Percentiles rank a stretch among this genome's conserved stretches.
Conservation (phyloP, 495 filamentous ascomycete species). For the Copromyces sp. region DNA sequence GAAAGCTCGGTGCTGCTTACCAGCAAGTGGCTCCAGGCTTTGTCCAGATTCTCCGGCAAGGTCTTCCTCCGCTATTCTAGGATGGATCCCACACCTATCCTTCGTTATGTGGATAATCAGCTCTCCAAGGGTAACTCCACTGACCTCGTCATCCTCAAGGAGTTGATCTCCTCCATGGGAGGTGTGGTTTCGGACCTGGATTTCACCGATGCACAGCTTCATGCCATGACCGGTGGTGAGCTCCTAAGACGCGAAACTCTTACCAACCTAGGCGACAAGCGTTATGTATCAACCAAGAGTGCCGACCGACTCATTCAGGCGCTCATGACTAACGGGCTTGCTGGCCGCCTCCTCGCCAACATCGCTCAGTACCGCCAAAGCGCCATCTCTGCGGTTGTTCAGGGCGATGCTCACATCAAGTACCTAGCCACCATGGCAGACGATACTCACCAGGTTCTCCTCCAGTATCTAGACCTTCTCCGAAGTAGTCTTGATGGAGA, state of each 20-base stretch:
- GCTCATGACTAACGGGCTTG: slow-evolving; percentile 59
- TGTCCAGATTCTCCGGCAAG: slow-evolving; percentile 77
- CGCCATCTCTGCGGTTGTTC: slow-evolving; percentile 60
- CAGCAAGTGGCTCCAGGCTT: slow-evolving; percentile 76
- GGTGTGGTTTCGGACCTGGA: slow-evolving; percentile 77
- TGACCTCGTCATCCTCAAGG: slow-evolving; percentile 79
- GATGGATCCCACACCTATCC: slow-evolving; percentile 75
- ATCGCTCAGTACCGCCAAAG: slow-evolving; percentile 82
- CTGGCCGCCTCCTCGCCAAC: slow-evolving; percentile 69
- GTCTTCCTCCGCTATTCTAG: slow-evolving; percentile 71
- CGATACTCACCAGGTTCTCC: slow-evolving; percentile 72
- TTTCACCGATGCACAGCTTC: slow-evolving; percentile 77
- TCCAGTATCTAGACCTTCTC: slow-evolving; percentile 82
- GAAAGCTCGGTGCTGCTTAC: slow-evolving; percentile 71
- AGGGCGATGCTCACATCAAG: slow-evolving; percentile 64
- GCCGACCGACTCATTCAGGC: slow-evolving; percentile 70
- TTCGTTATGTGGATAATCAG: slow-evolving; percentile 82
- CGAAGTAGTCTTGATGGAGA: slow-evolving; percentile 64
- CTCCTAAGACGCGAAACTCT: slow-evolving; percentile 69
- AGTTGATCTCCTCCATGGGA: slow-evolving; percentile 82
- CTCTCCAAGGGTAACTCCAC: slow-evolving; percentile 69
- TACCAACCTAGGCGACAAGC: slow-evolving; percentile 64
- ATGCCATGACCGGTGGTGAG: slow-evolving; percentile 78
- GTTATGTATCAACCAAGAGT: slow-evolving; percentile 51
- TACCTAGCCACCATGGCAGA: slow-evolving; percentile 77